phyloP scores from a whole-genome alignment of 2,329 filamentous ascomycete genomes.

The Curvularia eragrostidis region DNA sequence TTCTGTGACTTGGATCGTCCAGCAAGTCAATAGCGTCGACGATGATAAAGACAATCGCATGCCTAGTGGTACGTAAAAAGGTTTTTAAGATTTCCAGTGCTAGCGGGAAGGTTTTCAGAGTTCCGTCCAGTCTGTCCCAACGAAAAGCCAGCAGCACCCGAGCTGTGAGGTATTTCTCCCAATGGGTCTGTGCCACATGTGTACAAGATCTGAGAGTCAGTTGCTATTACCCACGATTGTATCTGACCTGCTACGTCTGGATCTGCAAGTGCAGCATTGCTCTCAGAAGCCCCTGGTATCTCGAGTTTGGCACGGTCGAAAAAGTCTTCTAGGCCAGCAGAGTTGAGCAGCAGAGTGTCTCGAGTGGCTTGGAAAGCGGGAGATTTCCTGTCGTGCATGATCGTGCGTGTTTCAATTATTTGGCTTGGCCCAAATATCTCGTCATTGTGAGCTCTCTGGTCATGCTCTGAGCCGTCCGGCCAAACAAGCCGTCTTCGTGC shows the following conservation, averaged over 20 bases:
- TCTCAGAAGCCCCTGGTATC: not conserved
- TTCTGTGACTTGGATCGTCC: not conserved
- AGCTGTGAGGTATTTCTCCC: not conserved
- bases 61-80: not conserved
- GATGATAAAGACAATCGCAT: not conserved
- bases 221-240: not conserved
- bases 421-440: not conserved
- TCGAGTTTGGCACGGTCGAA: slow-evolving; percentile 2
- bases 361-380: not conserved
- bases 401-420: not conserved
- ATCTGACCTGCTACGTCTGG: not conserved
- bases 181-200: slow-evolving; percentile 1
- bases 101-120: not conserved
- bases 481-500: not conserved
- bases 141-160: not conserved
- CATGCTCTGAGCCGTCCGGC: not conserved
- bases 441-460: not conserved
- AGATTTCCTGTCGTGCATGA: not conserved
- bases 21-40: not conserved
- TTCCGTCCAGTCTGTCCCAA: not conserved
- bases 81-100: not conserved
- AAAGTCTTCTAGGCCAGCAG: not conserved
- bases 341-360: not conserved
- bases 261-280: not conserved
- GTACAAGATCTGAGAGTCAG: not conserved